Evolutionary conservation across 257 asterid species (phyloP).

Genomic region (Thymus quinquecostatus): DNA sequence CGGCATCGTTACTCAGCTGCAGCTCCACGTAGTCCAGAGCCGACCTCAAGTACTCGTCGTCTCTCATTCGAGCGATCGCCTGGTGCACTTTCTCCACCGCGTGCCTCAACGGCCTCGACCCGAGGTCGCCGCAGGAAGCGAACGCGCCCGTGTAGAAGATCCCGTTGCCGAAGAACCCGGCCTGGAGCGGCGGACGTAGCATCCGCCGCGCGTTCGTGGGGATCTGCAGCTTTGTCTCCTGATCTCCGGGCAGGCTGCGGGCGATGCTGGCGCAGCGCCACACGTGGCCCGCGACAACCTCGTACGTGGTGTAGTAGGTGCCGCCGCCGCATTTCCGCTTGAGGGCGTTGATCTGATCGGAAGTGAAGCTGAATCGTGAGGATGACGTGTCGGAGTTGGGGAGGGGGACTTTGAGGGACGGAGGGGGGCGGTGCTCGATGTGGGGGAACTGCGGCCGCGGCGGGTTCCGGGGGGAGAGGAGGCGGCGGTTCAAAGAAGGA

Average conservation of each 20-base stretch:
- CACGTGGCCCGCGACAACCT: slow-evolving; percentile 65
- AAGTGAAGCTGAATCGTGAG: background rate
- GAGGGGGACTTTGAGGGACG: slow-evolving; percentile 36
- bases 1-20: background rate
- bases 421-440: slow-evolving; percentile 16
- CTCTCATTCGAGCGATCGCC: too few relatives aligned
- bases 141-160: slow-evolving; percentile 48
- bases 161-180: slow-evolving; percentile 62
- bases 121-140: background rate
- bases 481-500: slow-evolving; percentile 35
- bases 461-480: background rate
- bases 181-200: slow-evolving; percentile 58
- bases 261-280: slow-evolving; percentile 70
- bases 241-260: slow-evolving; percentile 53
- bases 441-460: background rate
- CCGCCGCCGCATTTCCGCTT: background rate
- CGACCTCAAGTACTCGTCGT: too few relatives aligned
- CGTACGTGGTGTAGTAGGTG: slow-evolving; percentile 54
- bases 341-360: background rate
- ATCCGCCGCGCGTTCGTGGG: slow-evolving; percentile 60
- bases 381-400: background rate
- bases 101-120: slow-evolving; percentile 1
- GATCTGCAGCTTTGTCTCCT: slow-evolving; percentile 55
- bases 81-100: too few relatives aligned
- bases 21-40: background rate